Conservation (phyloP, 2,329 filamentous ascomycete species). For the Stagonosporopsis tanaceti region DNA sequence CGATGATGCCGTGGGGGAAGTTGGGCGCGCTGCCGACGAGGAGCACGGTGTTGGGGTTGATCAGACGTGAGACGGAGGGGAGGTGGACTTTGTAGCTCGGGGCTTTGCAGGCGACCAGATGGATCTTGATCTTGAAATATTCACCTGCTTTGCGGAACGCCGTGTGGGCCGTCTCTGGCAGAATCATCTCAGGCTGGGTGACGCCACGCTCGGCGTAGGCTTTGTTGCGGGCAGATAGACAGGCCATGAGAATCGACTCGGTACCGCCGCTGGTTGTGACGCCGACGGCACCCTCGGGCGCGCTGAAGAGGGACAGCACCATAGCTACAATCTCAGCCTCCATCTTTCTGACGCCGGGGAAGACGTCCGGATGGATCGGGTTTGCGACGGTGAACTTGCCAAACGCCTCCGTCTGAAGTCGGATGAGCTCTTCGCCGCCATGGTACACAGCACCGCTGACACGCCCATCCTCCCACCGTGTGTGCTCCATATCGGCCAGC, state of each 20-base stretch:
- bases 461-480: slow-evolving; percentile 93
- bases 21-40: slow-evolving; percentile 96
- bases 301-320: slow-evolving; percentile 88
- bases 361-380: slow-evolving; percentile 97
- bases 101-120: slow-evolving; percentile 85
- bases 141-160: slow-evolving; percentile 94
- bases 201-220: slow-evolving; percentile 85
- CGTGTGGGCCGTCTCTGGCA: slow-evolving; percentile 93
- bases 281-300: slow-evolving; percentile 82
- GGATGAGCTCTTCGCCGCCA: slow-evolving; percentile 81
- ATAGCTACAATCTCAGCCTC: slow-evolving; percentile 97
- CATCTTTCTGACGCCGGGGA: slow-evolving; percentile 98
- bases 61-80: slow-evolving; percentile 77
- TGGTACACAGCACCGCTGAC: slow-evolving; percentile 97
- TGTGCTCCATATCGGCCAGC: slow-evolving; percentile 88
- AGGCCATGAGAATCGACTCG: slow-evolving; percentile 96
- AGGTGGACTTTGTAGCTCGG: slow-evolving; percentile 86
- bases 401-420: slow-evolving; percentile 91
- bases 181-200: slow-evolving; percentile 95
- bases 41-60: slow-evolving; percentile 93
- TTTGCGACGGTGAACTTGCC: slow-evolving; percentile 94
- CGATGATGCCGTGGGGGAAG: slow-evolving; percentile 97
- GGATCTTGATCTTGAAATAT: slow-evolving; percentile 97
- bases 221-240: slow-evolving; percentile 87
- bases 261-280: slow-evolving; percentile 93